Conservation (phyloP, 805 yeast species). For the Myxozyma udenii region DNA sequence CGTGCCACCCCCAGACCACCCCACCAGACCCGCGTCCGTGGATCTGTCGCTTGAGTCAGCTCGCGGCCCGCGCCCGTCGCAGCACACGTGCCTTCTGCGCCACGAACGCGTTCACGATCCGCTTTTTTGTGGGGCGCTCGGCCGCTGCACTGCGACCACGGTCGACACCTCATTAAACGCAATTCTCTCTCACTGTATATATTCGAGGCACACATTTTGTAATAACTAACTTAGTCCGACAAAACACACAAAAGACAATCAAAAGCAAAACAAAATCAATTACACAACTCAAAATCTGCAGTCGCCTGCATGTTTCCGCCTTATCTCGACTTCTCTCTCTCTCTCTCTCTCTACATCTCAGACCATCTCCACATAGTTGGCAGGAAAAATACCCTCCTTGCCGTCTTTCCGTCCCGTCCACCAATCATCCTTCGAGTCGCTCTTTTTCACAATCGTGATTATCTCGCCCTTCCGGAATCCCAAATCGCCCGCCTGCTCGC, state of each 20-base stretch:
- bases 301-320: background rate
- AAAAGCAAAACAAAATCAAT: background rate
- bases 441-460: constrained; percentile 77
- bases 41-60: no score
- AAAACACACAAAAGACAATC: background rate
- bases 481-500: constrained; percentile 91
- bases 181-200: background rate
- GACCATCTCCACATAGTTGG: constrained; percentile 85
- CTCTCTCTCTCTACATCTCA: constrained; percentile 38
- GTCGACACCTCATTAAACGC: background rate
- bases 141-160: no score
- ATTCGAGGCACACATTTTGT: background rate
- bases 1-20: no score
- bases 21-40: no score
- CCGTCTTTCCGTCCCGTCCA: constrained; percentile 94
- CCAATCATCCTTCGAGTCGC: constrained; percentile 93
- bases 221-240: background rate
- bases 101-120: no score
- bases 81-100: no score
- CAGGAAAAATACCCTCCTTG: constrained; percentile 90
- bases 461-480: constrained; percentile 93
- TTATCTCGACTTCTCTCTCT: background rate
- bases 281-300: background rate
- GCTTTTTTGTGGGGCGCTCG: no score
- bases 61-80: no score